Evolutionary conservation across 257 asterid genomes (phyloP), one percentile per base, ranked within the genome.

Genomic region (Nicotiana knightiana): DNA sequence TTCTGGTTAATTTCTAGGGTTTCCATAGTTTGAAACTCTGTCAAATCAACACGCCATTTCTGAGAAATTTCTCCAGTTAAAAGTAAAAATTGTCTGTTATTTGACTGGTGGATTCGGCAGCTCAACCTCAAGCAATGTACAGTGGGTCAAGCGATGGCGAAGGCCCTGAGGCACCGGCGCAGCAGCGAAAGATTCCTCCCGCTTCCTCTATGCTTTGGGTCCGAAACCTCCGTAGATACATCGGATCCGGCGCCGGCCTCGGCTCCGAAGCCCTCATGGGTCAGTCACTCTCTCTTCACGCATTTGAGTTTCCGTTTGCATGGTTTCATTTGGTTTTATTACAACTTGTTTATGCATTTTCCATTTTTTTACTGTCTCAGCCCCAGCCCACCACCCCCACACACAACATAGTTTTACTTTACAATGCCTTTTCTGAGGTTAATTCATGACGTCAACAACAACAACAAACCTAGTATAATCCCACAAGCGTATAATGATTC

Each of bases 211-310:
- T 96, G 99, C 96, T 92, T 0, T 96, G 99, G 99, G 99, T 96
- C 82, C 97, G 99, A 28, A 96, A 96, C 83, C 97, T 96, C 82
- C 97, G 98, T 81, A 96, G 98, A 76, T 96, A 82, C 92, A 94
- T 96, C 83, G 99, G 99, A 91, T 92, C 97, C 86, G 99, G 97
- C 17, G 93, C 98, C 3, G 99, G 99, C 67, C 97, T 96, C 80
- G 98, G 99, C 83, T 96, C 99, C 77, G 99, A 96, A 91, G 97
- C 99, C 57, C 93, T 96, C 16, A 96, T 94, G 98, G 99, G 98
- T 96, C 80, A 63, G 91, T 87, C n/a, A 12, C 33, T 28, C 11
- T n/a, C 55, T 28, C 43, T 64, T 64, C 35, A 53, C 59, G 65
- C 59, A 10, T 43, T 26, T 61, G 48, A 12, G 8, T 13, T 6